Conservation (phyloP, 768 basidiomycete genomes). For the Lentinula detonsa region DNA sequence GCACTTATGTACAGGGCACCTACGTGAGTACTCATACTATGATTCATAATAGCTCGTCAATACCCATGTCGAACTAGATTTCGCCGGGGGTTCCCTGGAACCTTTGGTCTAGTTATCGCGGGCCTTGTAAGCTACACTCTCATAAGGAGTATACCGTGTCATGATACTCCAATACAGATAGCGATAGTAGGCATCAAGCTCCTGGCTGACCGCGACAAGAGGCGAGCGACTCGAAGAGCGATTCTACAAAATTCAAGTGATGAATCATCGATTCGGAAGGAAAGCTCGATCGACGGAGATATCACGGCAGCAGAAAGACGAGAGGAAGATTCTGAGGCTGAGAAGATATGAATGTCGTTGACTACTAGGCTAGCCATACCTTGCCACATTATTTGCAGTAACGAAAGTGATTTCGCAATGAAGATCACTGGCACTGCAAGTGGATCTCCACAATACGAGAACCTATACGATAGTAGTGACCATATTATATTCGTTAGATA, state of each 20-base stretch:
- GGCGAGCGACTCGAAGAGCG: not conserved
- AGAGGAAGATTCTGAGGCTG: no score
- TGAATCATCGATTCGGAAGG: not conserved
- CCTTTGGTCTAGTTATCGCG: slow-evolving; percentile 20
- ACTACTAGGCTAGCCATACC: no score
- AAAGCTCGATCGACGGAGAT: not conserved
- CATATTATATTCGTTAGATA: no score
- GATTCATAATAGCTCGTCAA: not conserved
- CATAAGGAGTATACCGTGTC: no score
- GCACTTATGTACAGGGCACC: slow-evolving; percentile 10
- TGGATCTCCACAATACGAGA: no score
- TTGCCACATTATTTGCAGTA: no score
- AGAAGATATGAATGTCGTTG: no score
- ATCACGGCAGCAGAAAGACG: no score
- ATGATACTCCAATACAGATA: not conserved
- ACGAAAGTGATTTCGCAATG: no score
- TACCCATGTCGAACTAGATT: slow-evolving; percentile 1
- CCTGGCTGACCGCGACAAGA: slow-evolving; percentile 16
- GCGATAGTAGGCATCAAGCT: slow-evolving; percentile 16
- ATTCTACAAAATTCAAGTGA: not conserved
- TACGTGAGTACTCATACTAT: slow-evolving; percentile 4
- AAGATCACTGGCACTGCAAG: no score
- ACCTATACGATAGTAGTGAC: no score
- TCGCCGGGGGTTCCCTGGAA: slow-evolving; percentile 18
- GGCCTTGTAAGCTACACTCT: slow-evolving; percentile 11